phyloP scores from a whole-genome alignment of 495 filamentous ascomycete genomes.

The Hypomontagnella monticulosa region DNA sequence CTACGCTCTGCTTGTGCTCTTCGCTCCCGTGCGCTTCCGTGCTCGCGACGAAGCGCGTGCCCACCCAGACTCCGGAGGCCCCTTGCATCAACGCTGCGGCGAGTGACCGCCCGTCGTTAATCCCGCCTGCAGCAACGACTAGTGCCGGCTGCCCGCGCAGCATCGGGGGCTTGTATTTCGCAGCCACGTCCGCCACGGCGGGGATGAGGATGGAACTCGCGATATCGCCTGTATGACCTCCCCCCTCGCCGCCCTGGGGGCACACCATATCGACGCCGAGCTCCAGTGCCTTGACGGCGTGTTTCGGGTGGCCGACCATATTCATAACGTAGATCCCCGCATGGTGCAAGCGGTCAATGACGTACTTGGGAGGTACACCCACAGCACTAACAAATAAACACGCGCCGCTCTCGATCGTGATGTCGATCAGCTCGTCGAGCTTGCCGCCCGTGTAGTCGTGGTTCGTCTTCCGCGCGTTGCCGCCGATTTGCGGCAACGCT shows the following conservation, averaged over 20 bases:
- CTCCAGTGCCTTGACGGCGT: conserved; percentile 83
- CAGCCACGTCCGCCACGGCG: conserved; percentile 77
- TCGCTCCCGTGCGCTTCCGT: conserved; percentile 79
- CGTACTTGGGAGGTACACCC: conserved; percentile 75
- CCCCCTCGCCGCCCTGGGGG: conserved; percentile 82
- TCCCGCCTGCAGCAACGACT: conserved; percentile 80
- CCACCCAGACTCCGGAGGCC: conserved; percentile 81
- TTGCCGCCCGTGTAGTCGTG: conserved; percentile 90
- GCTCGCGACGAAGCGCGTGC: conserved; percentile 84
- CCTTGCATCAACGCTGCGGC: conserved; percentile 78
- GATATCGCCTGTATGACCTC: conserved; percentile 83
- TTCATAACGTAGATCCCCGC: conserved; percentile 88
- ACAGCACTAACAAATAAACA: conserved; percentile 84
- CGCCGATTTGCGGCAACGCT: conserved; percentile 85
- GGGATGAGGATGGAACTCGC: conserved; percentile 77
- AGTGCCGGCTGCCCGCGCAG: conserved; percentile 60
- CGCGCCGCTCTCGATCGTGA: conserved; percentile 80
- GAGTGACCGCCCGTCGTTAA: conserved; percentile 75
- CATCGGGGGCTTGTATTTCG: conserved; percentile 64
- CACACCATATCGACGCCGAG: conserved; percentile 86
- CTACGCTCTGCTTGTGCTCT: conserved; percentile 83
- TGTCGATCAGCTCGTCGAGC: conserved; percentile 82
- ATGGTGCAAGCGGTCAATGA: conserved; percentile 76
- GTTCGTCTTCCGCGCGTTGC: conserved; percentile 82
- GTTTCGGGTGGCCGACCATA: conserved; percentile 93